Evolutionary conservation across 805 yeast species (phyloP), one percentile per base, ranked within the genome.

Genomic region (Ogataea glucozyma): DNA sequence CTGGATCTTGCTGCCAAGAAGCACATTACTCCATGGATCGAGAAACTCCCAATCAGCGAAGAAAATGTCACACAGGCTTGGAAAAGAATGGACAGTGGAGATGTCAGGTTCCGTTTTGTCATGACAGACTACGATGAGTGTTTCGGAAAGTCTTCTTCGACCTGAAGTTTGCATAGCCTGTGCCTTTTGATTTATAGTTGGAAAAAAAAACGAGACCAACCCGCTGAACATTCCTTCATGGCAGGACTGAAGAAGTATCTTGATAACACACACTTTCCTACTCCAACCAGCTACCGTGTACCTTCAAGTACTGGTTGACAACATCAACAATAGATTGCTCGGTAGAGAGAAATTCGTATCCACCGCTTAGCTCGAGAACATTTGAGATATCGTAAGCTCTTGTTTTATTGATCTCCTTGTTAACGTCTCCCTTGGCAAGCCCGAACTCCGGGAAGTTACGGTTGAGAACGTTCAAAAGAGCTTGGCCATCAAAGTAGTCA

Each of bases 21-120:
- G 53, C 64, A 71, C 31, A 70, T 84, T 56, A 70, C 67, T 43
- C 80, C 87, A 18, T 81, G 85, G 83, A 72, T 77, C 40, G 88
- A 83, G 65, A 67, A 70, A 18, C 65, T 83, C 38, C 76, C 78
- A 21, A 71, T 82, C 51, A 63, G 67, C 41, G 81, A 70, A 51
- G 75, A 65, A 32, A 76, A 75, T 53, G 78, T 79, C 38, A 68
- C 72, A 24, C 66, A 72, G 52, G 86, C 80, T 3, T 71, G 83
- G 60, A 71, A 73, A 32, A 75, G 78, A 58, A 70, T 78, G 41
- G 71, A 73, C 43, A 48, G 64, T 16, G 79, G 82, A 56, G 81
- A 80, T 48, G 81, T 79, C 37, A 75, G 76, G 53, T 83, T 81
- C 61, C 75, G 88, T 69, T 79, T 77, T 56, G 81, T 82, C 8